These are phyloP conservation scores for Hypoxylon fragiforme DNA, from an alignment of 495 filamentous ascomycete genomes.

Conservation along the genomic window DNA sequence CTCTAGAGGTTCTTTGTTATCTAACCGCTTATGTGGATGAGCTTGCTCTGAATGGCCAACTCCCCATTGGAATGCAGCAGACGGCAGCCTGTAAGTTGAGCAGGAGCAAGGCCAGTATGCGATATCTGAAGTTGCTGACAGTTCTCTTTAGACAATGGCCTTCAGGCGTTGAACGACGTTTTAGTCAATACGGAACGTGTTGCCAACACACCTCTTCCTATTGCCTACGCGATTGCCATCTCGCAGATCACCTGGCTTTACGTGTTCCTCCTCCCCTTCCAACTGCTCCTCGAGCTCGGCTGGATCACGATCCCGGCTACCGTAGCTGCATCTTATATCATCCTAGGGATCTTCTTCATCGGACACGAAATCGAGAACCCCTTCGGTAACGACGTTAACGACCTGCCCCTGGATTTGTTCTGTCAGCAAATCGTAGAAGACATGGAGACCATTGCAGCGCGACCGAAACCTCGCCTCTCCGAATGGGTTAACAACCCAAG, in stretches of 20 bases:
- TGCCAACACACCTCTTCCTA: constrained; percentile 79
- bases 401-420: constrained; percentile 77
- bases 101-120: not conserved
- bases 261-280: constrained; percentile 81
- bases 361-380: constrained; percentile 89
- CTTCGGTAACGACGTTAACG: constrained; percentile 85
- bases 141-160: constrained; percentile 44
- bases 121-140: constrained; percentile 4
- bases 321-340: constrained; percentile 79
- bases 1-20: constrained; percentile 76
- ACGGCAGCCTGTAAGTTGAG: constrained; percentile 45
- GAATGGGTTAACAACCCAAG: constrained; percentile 59
- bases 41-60: constrained; percentile 54
- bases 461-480: constrained; percentile 55
- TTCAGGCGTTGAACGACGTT: constrained; percentile 70
- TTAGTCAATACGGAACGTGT: constrained; percentile 77
- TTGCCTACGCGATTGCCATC: constrained; percentile 85
- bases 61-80: constrained; percentile 55
- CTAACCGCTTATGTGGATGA: constrained; percentile 68
- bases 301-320: constrained; percentile 89
- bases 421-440: constrained; percentile 72
- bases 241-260: constrained; percentile 89
- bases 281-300: constrained; percentile 62
- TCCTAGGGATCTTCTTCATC: constrained; percentile 84
- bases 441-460: constrained; percentile 70